Evolutionary conservation across 2,329 filamentous ascomycete genomes (phyloP), one percentile per base, ranked within the genome.

Genomic region (Colletotrichum kahawae): DNA sequence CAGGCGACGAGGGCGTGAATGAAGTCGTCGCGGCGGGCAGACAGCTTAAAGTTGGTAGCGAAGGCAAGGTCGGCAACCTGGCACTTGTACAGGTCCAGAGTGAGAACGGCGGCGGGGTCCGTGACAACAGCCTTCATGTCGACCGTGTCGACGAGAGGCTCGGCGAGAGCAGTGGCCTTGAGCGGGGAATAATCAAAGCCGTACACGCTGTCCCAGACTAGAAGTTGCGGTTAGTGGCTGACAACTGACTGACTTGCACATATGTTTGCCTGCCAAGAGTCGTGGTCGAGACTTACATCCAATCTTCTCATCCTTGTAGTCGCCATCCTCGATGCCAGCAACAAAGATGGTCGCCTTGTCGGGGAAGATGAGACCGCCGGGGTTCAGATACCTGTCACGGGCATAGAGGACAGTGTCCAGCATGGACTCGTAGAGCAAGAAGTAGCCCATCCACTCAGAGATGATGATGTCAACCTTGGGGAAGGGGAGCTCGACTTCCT

Each of bases 381-480:
- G 93, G 77, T 88, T 89, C 76, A 99, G 92, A 86, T 98, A 99
- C 84, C 90, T 94, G 90, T 99, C 97, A 80, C 97, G 93, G 31
- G 97, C 97, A 83, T 98, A 98, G 75, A 99, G 91, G 66, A 99
- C 97, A 36, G 97, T 99, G 88, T 99, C 97, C 82, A 99, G 87
- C 97, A 99, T 99, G 91, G 92, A 95, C 92, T 99, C 97, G 87
- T 99, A 99, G 76, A 99, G 92, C 68, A 99, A 89, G 89, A 98
- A 98, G 89, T 99, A 99, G 38, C 97, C 97, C 97, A 99, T 99
- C 97, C 97, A 99, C 89, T 99, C 97, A 3, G 96, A 98, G 84
- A 99, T 98, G 87, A 99, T 99, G 84, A 99, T 99, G 83, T 99
- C 97, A 78, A 99, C 97, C 87, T 98, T 95, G 82, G 95, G 94